Evolutionary conservation across 108 stramenopile genomes (phyloP).

Genomic region (Licmophora abbreviata): DNA sequence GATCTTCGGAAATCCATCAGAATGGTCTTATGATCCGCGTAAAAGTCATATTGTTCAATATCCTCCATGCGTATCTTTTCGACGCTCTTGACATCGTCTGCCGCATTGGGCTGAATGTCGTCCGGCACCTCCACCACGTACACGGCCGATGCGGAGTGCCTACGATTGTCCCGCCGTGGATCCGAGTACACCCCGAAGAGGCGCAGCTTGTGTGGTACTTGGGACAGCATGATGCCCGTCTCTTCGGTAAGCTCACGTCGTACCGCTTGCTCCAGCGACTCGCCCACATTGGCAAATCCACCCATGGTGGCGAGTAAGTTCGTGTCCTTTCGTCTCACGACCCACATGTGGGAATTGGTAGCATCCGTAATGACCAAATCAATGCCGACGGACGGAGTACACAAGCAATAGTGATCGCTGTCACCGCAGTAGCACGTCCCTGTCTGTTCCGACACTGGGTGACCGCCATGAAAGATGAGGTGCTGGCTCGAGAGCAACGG

Average conservation of each 20-base stretch:
- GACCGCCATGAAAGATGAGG: slow-evolving; percentile 28
- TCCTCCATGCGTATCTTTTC: slow-evolving; percentile 25
- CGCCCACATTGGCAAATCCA: slow-evolving; percentile 51
- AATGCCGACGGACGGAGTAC: slow-evolving; percentile 53
- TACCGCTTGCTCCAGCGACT: slow-evolving; percentile 31
- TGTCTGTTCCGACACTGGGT: slow-evolving; percentile 25
- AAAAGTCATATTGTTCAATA: slow-evolving; percentile 41
- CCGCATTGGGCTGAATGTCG: slow-evolving; percentile 23
- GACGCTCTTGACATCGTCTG: slow-evolving; percentile 49
- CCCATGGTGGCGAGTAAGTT: slow-evolving; percentile 51
- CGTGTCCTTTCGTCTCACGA: slow-evolving; percentile 40
- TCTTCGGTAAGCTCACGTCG: slow-evolving; percentile 47
- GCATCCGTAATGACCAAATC: slow-evolving; percentile 44
- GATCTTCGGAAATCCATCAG: slow-evolving; percentile 29
- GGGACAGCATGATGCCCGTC: slow-evolving; percentile 26
- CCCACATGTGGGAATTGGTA: slow-evolving; percentile 36
- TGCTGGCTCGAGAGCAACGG: neutral
- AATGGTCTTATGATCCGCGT: slow-evolving; percentile 46
- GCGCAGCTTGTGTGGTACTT: slow-evolving; percentile 6
- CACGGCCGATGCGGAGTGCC: slow-evolving; percentile 24
- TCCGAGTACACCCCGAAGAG: slow-evolving; percentile 51
- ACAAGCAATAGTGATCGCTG: slow-evolving; percentile 47
- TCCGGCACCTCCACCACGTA: slow-evolving; percentile 23
- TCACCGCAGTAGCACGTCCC: slow-evolving; percentile 41
- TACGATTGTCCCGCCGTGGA: slow-evolving; percentile 44